Base-by-base conservation (phyloP, 2,329 filamentous ascomycete genomes). In the Esteya vermicola region DNA sequence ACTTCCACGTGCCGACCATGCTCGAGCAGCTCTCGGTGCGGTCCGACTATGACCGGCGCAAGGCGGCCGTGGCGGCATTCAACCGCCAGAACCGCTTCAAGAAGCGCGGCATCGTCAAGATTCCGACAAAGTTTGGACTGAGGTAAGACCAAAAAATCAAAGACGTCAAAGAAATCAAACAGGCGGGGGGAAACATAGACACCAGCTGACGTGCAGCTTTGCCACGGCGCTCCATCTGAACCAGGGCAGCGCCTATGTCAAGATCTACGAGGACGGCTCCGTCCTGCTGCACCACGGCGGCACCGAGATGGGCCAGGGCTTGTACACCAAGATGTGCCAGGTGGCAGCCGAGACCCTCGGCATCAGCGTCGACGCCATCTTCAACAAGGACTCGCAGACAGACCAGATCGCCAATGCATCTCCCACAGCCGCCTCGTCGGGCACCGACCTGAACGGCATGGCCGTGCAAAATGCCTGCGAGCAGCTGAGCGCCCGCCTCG, bases 51-150 rank as follows among this genome's bases (percentile, higher is more conserved):
- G 65, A 65, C 2, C 65, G 70, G 35, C 78, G 86, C 34, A 74
- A 78, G 35, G 65, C 76, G 44, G 81, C 76, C 8, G 69, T 93
- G 12, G 68, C 74, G 10, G 70, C 80, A 45, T 96, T 91, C 66
- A 98, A 98, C 61, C 67, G 70, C 35, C 70, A 68, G 16, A 82
- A 91, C 63, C 94, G 88, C 58, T 96, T 91, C 91, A 88, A 89
- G 54, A 95, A 96, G 66, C 78, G 88, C 41, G 89, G 89, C 1
- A 57, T 78, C 37, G 81, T 88, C 3, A 62, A 96, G 21, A 79
- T 96, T 41, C 91, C 91, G 0, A 96, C 91, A 25, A 98, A 98
- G 54, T 98, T 96, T 51, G 91, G 91, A n/a, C n/a, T n/a, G n/a
- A n/a, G n/a, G n/a, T n/a, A n/a, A n/a, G n/a, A n/a, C n/a, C n/a